Conservation (phyloP, 1,284 basidiomycete species). For the Ceratobasidium sp. region DNA sequence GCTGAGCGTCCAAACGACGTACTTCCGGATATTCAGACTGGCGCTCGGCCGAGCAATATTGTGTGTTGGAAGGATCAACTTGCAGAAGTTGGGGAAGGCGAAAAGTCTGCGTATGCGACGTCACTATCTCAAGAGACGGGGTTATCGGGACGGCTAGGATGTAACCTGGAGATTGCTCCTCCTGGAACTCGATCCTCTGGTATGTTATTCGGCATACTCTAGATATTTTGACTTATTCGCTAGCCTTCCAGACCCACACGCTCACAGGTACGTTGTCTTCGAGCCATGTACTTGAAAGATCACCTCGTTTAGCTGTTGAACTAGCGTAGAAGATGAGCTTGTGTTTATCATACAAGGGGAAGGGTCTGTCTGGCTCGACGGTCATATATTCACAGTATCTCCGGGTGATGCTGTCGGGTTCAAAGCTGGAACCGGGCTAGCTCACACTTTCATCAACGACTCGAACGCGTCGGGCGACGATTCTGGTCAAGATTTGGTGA, state of each 20-base stretch:
- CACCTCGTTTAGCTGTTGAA: constrained; percentile 34
- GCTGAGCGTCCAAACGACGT: constrained; percentile 44
- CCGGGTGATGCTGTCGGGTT: constrained; percentile 52
- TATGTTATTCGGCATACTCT: constrained; percentile 16
- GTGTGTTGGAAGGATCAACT: constrained; percentile 48
- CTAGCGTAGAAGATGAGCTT: constrained; percentile 52
- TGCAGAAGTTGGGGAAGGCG: constrained; percentile 49
- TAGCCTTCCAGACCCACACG: constrained; percentile 50
- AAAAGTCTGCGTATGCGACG: constrained; percentile 51
- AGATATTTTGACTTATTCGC: background rate
- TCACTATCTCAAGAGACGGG: constrained; percentile 52
- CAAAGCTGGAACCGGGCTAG: constrained; percentile 52
- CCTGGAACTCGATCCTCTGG: constrained; percentile 52
- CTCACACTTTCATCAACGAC: constrained; percentile 52
- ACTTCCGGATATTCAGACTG: constrained; percentile 45
- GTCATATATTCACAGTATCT: constrained; percentile 49
- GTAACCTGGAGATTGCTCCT: constrained; percentile 51
- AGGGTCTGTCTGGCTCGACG: constrained; percentile 51
- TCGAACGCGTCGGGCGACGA: constrained; percentile 49
- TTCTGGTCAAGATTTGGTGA: constrained; percentile 49
- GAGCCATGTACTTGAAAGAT: constrained; percentile 36
- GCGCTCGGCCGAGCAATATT: constrained; percentile 51
- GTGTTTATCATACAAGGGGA: constrained; percentile 51
- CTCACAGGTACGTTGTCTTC: constrained; percentile 46
- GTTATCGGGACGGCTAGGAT: constrained; percentile 50